phyloP scores from a whole-genome alignment of 2,329 filamentous ascomycete species.

The Neoarthrinium moseri region DNA sequence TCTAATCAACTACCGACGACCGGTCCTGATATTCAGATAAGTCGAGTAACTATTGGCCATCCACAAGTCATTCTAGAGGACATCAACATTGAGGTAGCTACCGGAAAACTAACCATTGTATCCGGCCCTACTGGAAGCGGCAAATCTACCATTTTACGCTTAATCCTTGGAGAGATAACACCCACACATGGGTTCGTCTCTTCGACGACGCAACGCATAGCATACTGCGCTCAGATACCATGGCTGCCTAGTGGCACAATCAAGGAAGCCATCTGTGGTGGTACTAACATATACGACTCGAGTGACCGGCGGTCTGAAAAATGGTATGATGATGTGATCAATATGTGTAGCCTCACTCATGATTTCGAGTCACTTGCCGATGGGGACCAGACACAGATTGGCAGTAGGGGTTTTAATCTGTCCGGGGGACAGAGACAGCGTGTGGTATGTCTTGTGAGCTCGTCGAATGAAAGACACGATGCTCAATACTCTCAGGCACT shows the following conservation, averaged over 20 bases:
- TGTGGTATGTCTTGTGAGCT: slow-evolving; percentile 17
- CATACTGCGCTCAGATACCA: slow-evolving; percentile 34
- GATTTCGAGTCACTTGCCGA: slow-evolving; percentile 19
- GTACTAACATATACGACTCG: not conserved
- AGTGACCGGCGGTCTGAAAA: slow-evolving; percentile 12
- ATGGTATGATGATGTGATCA: slow-evolving; percentile 30
- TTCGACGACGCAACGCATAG: slow-evolving; percentile 25
- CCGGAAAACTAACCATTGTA: slow-evolving; percentile 22
- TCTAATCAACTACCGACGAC: not conserved
- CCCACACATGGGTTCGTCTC: slow-evolving; percentile 21
- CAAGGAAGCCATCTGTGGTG: slow-evolving; percentile 27
- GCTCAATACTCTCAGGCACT: slow-evolving; percentile 27
- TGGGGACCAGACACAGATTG: slow-evolving; percentile 20
- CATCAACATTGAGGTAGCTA: slow-evolving; percentile 20
- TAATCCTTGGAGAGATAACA: slow-evolving; percentile 19
- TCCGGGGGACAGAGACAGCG: slow-evolving; percentile 29
- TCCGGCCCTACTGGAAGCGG: slow-evolving; percentile 25
- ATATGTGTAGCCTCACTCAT: slow-evolving; percentile 19
- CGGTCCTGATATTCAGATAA: not conserved
- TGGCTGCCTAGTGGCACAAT: slow-evolving; percentile 36
- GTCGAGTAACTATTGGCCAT: slow-evolving; percentile 10
- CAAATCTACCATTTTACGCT: slow-evolving; percentile 22
- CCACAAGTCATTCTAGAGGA: slow-evolving; percentile 16
- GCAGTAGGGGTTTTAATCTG: slow-evolving; percentile 22
- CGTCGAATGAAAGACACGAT: not conserved